A percentile compares a stretch with the other conserved stretches of the same genome.
phyloP scores from a whole-genome alignment of 2,329 filamentous ascomycete genomes.

The Neurospora sp. region DNA sequence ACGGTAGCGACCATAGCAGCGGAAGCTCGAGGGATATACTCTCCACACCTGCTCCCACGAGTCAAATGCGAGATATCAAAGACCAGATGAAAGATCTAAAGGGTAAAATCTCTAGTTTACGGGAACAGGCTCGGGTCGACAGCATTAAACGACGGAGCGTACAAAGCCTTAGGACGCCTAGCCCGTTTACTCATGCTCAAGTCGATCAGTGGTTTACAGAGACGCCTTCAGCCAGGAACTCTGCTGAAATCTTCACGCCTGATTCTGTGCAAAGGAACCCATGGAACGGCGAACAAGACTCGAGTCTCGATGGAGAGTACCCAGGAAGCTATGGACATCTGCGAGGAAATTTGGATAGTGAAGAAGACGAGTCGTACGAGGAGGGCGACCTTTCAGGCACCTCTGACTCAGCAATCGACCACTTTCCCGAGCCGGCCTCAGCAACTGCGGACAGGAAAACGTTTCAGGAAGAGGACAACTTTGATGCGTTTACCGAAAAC shows the following conservation, averaged over 20 bases:
- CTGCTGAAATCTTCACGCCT: conserved; percentile 6
- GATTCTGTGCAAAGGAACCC: conserved; percentile 13
- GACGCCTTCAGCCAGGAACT: conserved; percentile 17
- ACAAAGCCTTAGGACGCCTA: conserved; percentile 64
- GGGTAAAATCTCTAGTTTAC: conserved; percentile 71
- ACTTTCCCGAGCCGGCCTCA: conserved; percentile 5
- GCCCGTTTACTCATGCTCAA: conserved; percentile 64
- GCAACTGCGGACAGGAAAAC: conserved; percentile 11
- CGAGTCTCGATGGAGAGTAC: conserved; percentile 19
- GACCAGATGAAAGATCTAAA: conserved; percentile 81
- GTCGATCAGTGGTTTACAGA: conserved; percentile 43
- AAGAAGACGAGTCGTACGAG: conserved; percentile 22
- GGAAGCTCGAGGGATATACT: conserved; percentile 34
- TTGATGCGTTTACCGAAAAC: conserved; percentile 32
- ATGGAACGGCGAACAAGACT: conserved; percentile 22
- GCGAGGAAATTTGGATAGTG: conserved; percentile 11
- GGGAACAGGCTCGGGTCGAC: conserved; percentile 69
- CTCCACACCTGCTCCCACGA: conserved; percentile 59
- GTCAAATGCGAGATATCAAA: conserved; percentile 62
- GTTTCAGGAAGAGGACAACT: conserved; percentile 24
- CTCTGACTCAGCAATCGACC: conserved; percentile 10
- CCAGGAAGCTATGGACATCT: conserved; percentile 7
- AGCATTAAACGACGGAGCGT: conserved; percentile 67
- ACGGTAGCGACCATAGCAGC: conserved; percentile 6
- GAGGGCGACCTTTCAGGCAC: conserved; percentile 18